A percentile compares a stretch with the other conserved stretches of the same genome.
Conservation (phyloP, 2,329 filamentous ascomycete species). For the Neoascochyta sp. region DNA sequence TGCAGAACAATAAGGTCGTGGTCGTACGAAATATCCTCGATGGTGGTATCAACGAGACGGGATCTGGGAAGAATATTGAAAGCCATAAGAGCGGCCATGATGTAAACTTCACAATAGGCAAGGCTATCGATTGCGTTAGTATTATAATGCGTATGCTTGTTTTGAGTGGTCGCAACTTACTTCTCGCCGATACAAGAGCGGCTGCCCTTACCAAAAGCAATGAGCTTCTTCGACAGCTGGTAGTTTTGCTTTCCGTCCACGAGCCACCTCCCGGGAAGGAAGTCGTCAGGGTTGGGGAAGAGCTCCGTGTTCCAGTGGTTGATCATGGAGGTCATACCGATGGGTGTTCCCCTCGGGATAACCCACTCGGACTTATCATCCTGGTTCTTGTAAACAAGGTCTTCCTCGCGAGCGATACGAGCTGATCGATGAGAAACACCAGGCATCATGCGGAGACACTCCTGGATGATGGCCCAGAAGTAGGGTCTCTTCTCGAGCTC, state of each 20-base stretch:
- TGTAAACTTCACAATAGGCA: constrained; percentile 25
- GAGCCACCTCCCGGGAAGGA: constrained; percentile 36
- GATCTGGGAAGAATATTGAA: constrained; percentile 19
- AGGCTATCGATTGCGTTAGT: constrained; percentile 7
- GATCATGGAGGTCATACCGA: constrained; percentile 29
- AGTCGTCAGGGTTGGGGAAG: constrained; percentile 27
- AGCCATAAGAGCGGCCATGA: constrained; percentile 22
- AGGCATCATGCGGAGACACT: constrained; percentile 36
- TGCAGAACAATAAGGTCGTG: constrained; percentile 26
- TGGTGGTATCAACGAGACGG: constrained; percentile 20
- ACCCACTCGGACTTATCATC: constrained; percentile 19
- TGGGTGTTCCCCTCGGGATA: constrained; percentile 24
- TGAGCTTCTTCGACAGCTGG: constrained; percentile 20
- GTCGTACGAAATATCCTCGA: constrained; percentile 23
- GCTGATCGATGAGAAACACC: constrained; percentile 23
- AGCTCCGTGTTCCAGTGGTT: constrained; percentile 34
- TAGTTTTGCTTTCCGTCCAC: constrained; percentile 17
- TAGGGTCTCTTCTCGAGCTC: constrained; percentile 31
- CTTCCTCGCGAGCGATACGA: constrained; percentile 17
- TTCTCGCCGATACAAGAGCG: constrained; percentile 32
- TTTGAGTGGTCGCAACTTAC: constrained; percentile 9
- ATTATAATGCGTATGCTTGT: background rate
- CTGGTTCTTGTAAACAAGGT: constrained; percentile 17
- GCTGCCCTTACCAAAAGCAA: constrained; percentile 27
- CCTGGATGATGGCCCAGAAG: constrained; percentile 32